Percentiles rank a stretch among this genome's conserved stretches.
Evolutionary conservation across 192 early-diverging fungal species (phyloP).

Genomic region (Coemansia sp.): DNA sequence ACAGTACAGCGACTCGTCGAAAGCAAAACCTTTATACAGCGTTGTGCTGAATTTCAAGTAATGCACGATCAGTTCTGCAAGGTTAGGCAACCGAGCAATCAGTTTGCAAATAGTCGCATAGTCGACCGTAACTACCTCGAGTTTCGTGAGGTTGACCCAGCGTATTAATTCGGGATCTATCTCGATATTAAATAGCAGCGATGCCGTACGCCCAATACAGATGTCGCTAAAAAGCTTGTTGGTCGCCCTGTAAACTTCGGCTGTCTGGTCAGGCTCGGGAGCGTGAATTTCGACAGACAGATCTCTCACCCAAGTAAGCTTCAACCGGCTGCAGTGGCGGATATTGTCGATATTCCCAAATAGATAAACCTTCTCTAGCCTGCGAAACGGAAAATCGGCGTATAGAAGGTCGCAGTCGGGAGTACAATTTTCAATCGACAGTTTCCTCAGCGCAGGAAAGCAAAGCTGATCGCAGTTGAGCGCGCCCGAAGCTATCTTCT

Average conservation of each 20-base stretch:
- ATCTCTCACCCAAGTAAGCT: neutral
- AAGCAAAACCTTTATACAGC: neutral
- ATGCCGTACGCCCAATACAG: neutral
- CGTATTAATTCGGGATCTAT: neutral
- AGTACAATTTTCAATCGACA: neutral
- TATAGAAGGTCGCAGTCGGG: conserved; percentile 3
- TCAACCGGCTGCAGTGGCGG: neutral
- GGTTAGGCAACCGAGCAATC: neutral
- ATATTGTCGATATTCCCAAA: neutral
- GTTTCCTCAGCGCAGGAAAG: too few species aligned
- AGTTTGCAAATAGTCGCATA: neutral
- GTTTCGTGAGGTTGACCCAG: neutral
- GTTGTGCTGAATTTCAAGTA: neutral
- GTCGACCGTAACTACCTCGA: neutral
- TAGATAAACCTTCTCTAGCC: neutral
- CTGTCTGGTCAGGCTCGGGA: neutral
- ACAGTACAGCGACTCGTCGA: neutral
- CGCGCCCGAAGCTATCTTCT: too few species aligned
- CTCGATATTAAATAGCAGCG: neutral
- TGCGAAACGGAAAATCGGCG: neutral
- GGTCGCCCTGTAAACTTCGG: neutral
- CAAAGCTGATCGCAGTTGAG: too few species aligned
- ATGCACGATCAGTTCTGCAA: neutral
- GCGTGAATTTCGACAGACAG: neutral
- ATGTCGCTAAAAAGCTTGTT: neutral